Evolutionary conservation across 1,139 yeast species (phyloP).

Genomic region (Saccharomycopsis phalli): DNA sequence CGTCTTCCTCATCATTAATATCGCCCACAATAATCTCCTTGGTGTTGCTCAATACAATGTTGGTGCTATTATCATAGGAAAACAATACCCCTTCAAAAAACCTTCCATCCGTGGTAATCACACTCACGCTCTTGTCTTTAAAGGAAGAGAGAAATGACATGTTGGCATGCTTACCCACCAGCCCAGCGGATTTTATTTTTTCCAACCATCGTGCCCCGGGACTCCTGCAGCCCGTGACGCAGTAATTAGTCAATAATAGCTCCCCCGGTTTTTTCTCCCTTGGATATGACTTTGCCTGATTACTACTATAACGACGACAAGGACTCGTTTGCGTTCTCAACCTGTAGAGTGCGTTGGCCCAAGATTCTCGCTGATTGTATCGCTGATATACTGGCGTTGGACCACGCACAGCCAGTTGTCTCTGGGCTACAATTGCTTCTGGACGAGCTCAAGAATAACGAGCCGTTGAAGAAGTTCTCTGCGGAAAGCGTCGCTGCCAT

Average conservation of each 20-base stretch:
- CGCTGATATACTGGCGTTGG: slow-evolving; percentile 38
- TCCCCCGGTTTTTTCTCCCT: background rate
- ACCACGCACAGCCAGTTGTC: slow-evolving; percentile 21
- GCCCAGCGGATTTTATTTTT: background rate
- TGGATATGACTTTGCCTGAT: slow-evolving; percentile 4
- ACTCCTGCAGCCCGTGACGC: background rate
- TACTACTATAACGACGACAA: slow-evolving; percentile 45
- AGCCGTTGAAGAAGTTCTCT: slow-evolving; percentile 35
- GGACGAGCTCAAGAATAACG: slow-evolving; percentile 33
- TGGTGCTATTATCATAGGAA: slow-evolving; percentile 78
- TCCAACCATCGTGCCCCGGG: background rate
- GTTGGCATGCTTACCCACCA: background rate
- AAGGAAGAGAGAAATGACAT: slow-evolving; percentile 19
- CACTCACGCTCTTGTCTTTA: slow-evolving; percentile 42
- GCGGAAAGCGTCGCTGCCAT: slow-evolving; percentile 33
- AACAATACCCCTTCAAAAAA: slow-evolving; percentile 58
- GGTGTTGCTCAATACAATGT: slow-evolving; percentile 56
- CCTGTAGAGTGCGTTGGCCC: slow-evolving; percentile 84
- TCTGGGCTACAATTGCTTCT: slow-evolving; percentile 35
- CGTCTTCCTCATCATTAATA: slow-evolving; percentile 30
- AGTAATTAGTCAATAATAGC: background rate
- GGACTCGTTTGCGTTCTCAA: slow-evolving; percentile 72
- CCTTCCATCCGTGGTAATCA: slow-evolving; percentile 80
- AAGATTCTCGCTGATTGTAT: slow-evolving; percentile 61
- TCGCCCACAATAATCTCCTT: slow-evolving; percentile 39